Evolutionary conservation across 352 stramenopile species (phyloP).

Genomic region (Pythium phragmitis): DNA sequence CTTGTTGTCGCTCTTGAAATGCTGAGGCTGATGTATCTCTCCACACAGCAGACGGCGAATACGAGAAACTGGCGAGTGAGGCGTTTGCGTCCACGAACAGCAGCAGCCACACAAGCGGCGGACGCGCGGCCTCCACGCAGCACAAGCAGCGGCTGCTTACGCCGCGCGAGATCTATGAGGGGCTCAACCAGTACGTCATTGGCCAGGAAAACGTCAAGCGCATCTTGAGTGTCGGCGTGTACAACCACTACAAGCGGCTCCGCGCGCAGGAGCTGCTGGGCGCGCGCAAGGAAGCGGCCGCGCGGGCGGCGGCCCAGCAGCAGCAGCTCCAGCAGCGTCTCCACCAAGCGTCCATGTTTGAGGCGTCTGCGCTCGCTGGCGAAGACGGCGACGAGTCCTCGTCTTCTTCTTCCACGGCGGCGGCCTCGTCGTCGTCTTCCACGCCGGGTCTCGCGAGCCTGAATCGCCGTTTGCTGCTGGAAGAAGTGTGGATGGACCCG

Average conservation of each 20-base stretch:
- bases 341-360: slow-evolving; percentile 26
- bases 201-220: slow-evolving; percentile 97
- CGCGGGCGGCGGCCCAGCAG: slow-evolving; percentile 23
- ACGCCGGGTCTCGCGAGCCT: slow-evolving; percentile 26
- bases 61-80: slow-evolving; percentile 72
- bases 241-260: slow-evolving; percentile 99
- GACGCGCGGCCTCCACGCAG: slow-evolving; percentile 2
- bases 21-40: not conserved
- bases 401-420: slow-evolving; percentile 10
- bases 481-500: slow-evolving; percentile 56
- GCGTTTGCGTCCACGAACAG: slow-evolving; percentile 30
- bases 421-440: slow-evolving; percentile 1
- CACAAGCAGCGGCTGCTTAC: slow-evolving; percentile 71
- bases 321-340: slow-evolving; percentile 27
- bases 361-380: slow-evolving; percentile 32
- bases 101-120: slow-evolving; percentile 1
- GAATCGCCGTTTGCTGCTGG: slow-evolving; percentile 55
- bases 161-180: slow-evolving; percentile 92
- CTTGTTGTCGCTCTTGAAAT: not conserved
- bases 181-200: slow-evolving; percentile 97
- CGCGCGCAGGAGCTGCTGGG: slow-evolving; percentile 59
- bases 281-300: slow-evolving; percentile 42
- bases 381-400: slow-evolving; percentile 23
- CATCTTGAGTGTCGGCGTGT: slow-evolving; percentile 93
- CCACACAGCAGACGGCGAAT: slow-evolving; percentile 53